Base-by-base conservation (phyloP, 164 flowering plant species). In the Dillenia suffruticosa region DNA sequence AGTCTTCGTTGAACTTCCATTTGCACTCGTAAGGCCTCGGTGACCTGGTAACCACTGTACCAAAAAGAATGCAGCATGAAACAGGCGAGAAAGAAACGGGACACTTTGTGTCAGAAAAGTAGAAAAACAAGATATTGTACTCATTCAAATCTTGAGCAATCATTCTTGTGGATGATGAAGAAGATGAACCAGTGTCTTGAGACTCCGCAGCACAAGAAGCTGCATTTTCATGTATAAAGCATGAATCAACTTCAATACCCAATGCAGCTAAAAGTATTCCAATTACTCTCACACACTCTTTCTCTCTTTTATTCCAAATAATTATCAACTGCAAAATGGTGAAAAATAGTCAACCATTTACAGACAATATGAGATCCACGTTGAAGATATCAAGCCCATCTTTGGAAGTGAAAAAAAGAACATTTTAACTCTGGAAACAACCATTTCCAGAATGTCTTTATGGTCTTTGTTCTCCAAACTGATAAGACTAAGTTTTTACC, bases 1-100 rank as follows among this genome's bases (percentile, higher is more conserved):
- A 93, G 74, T 77, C 83, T 84, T 72, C 92, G 68, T 63, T 93
- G 98, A 65, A 93, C 95, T 74, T 93, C 98, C 98, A 93, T 93
- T 65, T 93, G 97, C 14, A 80, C 84, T 11, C 98, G 74, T 72
- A 93, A 68, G 56, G 98, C 98, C 83, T 93, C 98, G 9, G 98
- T 93, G 49, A 93, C 95, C 75, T 86, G 97, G 76, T 59, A 83
- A 49, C 90, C 85, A 64, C 96, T 89, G 84, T 53, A 64, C 10
- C 26, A 63, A 65, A 56, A 48, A 19, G 46, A 68, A 58, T 13
- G 45, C 16, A 70, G 44, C 9, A 49, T 24, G 17, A 16, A 16
- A 44, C 11, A 44, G 8, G 46, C 5, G 40, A 58, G 19, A 22
- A 59, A 22, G 32, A 11, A 45, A 14, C 7, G 47, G 46, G 13